Percentiles rank a stretch among this genome's conserved stretches.
These are phyloP conservation scores for Suhomyces maxii DNA, from an alignment of 1,139 yeast species.

Conservation along the genomic window DNA sequence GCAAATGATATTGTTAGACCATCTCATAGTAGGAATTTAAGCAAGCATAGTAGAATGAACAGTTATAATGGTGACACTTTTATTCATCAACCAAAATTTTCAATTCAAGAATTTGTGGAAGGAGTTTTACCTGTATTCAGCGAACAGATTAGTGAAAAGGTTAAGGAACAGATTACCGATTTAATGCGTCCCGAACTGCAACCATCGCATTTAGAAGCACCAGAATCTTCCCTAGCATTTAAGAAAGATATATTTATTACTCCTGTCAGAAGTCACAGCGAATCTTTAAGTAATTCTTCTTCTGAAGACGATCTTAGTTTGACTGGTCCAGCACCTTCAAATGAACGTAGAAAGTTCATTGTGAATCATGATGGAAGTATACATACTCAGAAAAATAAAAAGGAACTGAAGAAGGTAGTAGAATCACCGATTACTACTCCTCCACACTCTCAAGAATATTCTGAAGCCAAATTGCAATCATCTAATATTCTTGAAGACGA, in stretches of 20 bases:
- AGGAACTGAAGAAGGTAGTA: neutral
- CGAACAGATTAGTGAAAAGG: slow-evolving; percentile 10
- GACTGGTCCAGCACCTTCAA: slow-evolving; percentile 4
- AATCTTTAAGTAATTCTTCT: slow-evolving; percentile 7
- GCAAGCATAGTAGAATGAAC: slow-evolving; percentile 10
- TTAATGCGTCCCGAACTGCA: slow-evolving; percentile 1
- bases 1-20: slow-evolving; percentile 16
- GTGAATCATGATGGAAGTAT: slow-evolving; percentile 14
- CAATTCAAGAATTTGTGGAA: slow-evolving; percentile 10
- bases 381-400: slow-evolving; percentile 3
- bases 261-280: slow-evolving; percentile 11
- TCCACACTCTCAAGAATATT: slow-evolving; percentile 24
- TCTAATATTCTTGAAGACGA: slow-evolving; percentile 1
- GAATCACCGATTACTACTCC: slow-evolving; percentile 27
- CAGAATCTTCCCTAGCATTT: neutral
- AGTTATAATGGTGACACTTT: slow-evolving; percentile 10
- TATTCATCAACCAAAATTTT: slow-evolving; percentile 6
- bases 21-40: slow-evolving; percentile 4
- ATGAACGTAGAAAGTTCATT: slow-evolving; percentile 7
- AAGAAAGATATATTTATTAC: slow-evolving; percentile 8
- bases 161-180: slow-evolving; percentile 5
- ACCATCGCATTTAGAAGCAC: neutral
- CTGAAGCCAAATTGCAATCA: slow-evolving; percentile 7
- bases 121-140: slow-evolving; percentile 10
- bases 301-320: slow-evolving; percentile 13